Conservation (phyloP, 1,284 basidiomycete genomes). For the Gomphus bonarii region DNA sequence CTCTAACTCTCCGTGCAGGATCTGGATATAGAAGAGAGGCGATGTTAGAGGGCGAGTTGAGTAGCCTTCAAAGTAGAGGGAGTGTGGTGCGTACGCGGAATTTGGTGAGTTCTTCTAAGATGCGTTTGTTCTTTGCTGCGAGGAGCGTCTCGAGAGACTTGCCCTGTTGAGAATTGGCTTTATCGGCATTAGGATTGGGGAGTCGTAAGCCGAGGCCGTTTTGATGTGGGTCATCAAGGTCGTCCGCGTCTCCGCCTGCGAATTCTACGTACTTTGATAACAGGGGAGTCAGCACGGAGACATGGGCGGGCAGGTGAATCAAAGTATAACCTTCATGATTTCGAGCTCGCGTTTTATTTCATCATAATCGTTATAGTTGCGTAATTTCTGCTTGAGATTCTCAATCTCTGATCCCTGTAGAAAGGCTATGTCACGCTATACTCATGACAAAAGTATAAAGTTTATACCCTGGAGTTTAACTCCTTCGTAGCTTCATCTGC, state of each 20-base stretch:
- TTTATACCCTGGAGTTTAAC: conserved; percentile 43
- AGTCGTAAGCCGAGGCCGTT: conserved; percentile 46
- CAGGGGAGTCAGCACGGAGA: not conserved
- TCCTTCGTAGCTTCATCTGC: conserved; percentile 55
- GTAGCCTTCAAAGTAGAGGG: not conserved
- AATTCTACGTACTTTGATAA: conserved; percentile 83
- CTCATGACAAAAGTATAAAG: not conserved
- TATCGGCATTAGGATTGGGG: conserved; percentile 81
- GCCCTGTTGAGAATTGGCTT: conserved; percentile 63
- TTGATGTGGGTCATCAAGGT: conserved; percentile 33
- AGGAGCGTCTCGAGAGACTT: conserved; percentile 86
- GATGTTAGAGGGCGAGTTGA: conserved; percentile 5
- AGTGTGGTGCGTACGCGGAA: conserved; percentile 53
- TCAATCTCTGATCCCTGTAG: conserved; percentile 51
- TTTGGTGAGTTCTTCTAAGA: conserved; percentile 91
- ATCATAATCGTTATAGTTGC: conserved; percentile 78
- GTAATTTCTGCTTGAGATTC: conserved; percentile 55
- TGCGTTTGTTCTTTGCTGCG: conserved; percentile 86
- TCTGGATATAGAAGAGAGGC: conserved; percentile 37
- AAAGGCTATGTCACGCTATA: not conserved
- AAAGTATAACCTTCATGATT: conserved; percentile 76
- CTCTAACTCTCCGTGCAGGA: conserved; percentile 74
- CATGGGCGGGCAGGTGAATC: not conserved
- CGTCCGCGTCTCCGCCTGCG: conserved; percentile 69
- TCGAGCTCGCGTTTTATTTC: conserved; percentile 94